phyloP scores from a whole-genome alignment of 2,329 filamentous ascomycete species.

The Colletotrichum echinochloae region DNA sequence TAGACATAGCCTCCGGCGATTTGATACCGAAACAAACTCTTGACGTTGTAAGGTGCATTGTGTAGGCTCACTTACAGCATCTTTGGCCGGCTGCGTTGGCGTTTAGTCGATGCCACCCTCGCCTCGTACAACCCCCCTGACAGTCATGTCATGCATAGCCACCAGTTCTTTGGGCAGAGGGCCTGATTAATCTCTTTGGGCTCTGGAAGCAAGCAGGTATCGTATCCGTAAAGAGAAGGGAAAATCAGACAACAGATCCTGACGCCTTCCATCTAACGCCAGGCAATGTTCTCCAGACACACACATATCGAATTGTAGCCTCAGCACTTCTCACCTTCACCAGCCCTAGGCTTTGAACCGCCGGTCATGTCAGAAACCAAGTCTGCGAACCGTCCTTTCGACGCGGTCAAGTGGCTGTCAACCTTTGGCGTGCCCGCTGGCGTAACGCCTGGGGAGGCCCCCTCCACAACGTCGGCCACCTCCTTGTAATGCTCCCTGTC shows the following conservation, averaged over 20 bases:
- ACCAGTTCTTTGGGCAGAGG: background rate
- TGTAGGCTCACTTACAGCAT: background rate
- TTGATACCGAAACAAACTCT: background rate
- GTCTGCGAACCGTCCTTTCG: slow-evolving; percentile 37
- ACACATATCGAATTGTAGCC: background rate
- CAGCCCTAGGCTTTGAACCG: slow-evolving; percentile 11
- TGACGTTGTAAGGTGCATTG: background rate
- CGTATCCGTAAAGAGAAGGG: slow-evolving; percentile 20
- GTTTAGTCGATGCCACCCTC: background rate
- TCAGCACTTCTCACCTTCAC: slow-evolving; percentile 13
- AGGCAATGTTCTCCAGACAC: background rate
- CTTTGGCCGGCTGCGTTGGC: background rate
- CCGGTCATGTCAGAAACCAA: slow-evolving; percentile 35
- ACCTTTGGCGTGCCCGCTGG: slow-evolving; percentile 41
- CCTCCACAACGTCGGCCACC: slow-evolving; percentile 53
- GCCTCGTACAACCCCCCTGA: background rate
- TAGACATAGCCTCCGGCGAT: background rate
- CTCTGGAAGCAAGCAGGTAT: slow-evolving; percentile 28
- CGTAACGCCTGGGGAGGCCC: slow-evolving; percentile 34
- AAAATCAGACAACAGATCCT: background rate
- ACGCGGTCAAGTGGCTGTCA: slow-evolving; percentile 18
- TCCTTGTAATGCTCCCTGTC: slow-evolving; percentile 56
- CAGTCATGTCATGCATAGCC: too few species aligned
- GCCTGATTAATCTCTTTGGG: background rate
- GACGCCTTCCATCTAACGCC: slow-evolving; percentile 27